Base-by-base conservation (phyloP, 2,329 filamentous ascomycete species). In the Hirsutella minnesotensis region DNA sequence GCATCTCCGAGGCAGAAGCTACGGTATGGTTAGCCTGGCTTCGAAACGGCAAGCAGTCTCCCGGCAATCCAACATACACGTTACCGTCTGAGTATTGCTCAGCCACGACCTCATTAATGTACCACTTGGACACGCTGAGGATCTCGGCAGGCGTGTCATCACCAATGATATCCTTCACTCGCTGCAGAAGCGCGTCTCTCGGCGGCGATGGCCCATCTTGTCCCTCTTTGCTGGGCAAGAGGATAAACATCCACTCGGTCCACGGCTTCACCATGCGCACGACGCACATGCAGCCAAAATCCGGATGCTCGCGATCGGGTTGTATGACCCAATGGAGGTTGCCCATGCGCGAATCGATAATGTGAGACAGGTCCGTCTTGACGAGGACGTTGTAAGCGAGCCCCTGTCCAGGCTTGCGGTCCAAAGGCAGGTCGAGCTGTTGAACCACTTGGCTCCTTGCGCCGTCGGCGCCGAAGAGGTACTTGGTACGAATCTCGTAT, bases 191-290 rank as follows among this genome's bases (percentile, higher is more conserved):
- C 51, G 75, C 66, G 7, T 70, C 70, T 1, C 62, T 47, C 1
- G 64, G 62, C 0, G 70, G 68, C n/a, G 62, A 59, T 44, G 53
- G 52, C 1, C 53, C 55, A 12, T 63, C 47, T 39, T 66, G 58
- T 16, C 55, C 53, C 3, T 62, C 62, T 0, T 61, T 63, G 9
- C 53, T 52, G 0, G 72, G 68, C 15, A 79, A 59, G 15, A 77
- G 54, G 44, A 75, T 73, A 37, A 74, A 73, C 60, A 76, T 66
- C 75, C 76, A 82, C 59, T 81, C 72, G 48, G 72, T 53, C 77
- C 77, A 81, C 0, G 76, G 70, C 58, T 72, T 76, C 4, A 81
- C 75, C 75, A 81, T 80, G 20, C 78, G 63, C 3, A 70, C 62
- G 48, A 76, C 57, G 3, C 55, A 58, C 27, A 61, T 60, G 67